Conservation (phyloP, 192 early-diverging fungal genomes). For the Coemansia sp. region DNA sequence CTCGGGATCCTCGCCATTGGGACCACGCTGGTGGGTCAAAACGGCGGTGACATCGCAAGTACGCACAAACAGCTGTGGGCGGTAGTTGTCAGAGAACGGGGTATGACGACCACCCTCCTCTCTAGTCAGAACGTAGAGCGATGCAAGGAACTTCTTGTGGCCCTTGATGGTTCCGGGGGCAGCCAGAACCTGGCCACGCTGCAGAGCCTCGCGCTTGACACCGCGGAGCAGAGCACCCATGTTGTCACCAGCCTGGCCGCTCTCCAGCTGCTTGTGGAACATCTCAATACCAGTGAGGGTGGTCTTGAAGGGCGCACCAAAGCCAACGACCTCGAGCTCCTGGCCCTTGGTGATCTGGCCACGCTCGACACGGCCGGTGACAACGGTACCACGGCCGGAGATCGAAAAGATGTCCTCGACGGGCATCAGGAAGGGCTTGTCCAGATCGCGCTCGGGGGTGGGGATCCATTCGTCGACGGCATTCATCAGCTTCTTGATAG, state of each 20-base stretch:
- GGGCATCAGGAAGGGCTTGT: slow-evolving; percentile 99
- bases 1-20: slow-evolving; percentile 72
- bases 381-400: slow-evolving; percentile 95
- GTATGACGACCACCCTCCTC: slow-evolving; percentile 99
- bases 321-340: slow-evolving; percentile 97
- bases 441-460: slow-evolving; percentile 86
- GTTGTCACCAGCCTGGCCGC: slow-evolving; percentile 97
- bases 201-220: slow-evolving; percentile 94
- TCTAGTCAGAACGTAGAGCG: slow-evolving; percentile 93
- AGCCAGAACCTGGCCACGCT: slow-evolving; percentile 90
- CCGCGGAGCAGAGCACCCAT: slow-evolving; percentile 96
- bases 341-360: slow-evolving; percentile 88
- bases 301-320: slow-evolving; percentile 84
- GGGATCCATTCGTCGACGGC: slow-evolving; percentile 92
- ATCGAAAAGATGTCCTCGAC: slow-evolving; percentile 99
- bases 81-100: slow-evolving; percentile 95
- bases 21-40: slow-evolving; percentile 68
- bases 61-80: slow-evolving; percentile 91
- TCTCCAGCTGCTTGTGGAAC: slow-evolving; percentile 99
- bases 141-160: slow-evolving; percentile 91
- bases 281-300: slow-evolving; percentile 97
- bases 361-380: slow-evolving; percentile 93
- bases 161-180: slow-evolving; percentile 91
- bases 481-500: slow-evolving; percentile 88
- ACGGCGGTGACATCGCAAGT: slow-evolving; percentile 94